These are phyloP conservation scores for Tylopilus balloui DNA, from an alignment of 768 basidiomycete species.

Conservation along the genomic window DNA sequence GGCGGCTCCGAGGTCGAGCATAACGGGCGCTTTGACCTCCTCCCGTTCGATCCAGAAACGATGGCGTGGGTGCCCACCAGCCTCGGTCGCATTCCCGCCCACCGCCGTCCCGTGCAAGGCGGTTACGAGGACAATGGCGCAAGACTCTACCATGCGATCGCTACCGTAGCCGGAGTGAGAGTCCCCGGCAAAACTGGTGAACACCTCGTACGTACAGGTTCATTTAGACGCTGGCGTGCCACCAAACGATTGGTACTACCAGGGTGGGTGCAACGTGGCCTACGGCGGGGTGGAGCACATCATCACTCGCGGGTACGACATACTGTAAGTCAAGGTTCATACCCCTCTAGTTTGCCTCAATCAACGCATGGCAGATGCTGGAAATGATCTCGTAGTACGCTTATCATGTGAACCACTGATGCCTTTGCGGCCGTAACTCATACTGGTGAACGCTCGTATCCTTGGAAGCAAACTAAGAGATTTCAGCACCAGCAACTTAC, in stretches of 20 bases:
- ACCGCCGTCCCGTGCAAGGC: slow-evolving; percentile 60
- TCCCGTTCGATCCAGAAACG: slow-evolving; percentile 58
- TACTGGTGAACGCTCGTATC: too few species aligned
- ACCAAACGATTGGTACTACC: not conserved
- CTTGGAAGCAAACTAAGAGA: not conserved
- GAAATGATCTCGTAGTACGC: slow-evolving; percentile 19
- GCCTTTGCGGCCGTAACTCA: not conserved
- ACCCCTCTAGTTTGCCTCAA: not conserved
- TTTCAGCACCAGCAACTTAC: slow-evolving; percentile 8
- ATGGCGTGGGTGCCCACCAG: slow-evolving; percentile 76
- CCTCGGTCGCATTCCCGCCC: slow-evolving; percentile 54
- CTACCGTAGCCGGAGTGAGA: slow-evolving; percentile 42
- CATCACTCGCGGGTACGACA: slow-evolving; percentile 38
- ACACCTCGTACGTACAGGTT: slow-evolving; percentile 51
- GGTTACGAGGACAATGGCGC: slow-evolving; percentile 68
- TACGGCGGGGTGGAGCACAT: slow-evolving; percentile 37
- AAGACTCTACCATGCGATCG: slow-evolving; percentile 67
- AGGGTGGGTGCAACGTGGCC: slow-evolving; percentile 42
- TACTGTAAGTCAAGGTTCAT: slow-evolving; percentile 34
- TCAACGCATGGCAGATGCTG: slow-evolving; percentile 33
- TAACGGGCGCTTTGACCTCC: slow-evolving; percentile 64
- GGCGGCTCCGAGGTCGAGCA: slow-evolving; percentile 60
- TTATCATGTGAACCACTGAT: not conserved
- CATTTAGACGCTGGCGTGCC: not conserved
- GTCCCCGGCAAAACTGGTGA: slow-evolving; percentile 75